Evolutionary conservation across 108 stramenopile genomes (phyloP), one percentile per base, ranked within the genome.

Genomic region (Stephanodiscus minutulus): DNA sequence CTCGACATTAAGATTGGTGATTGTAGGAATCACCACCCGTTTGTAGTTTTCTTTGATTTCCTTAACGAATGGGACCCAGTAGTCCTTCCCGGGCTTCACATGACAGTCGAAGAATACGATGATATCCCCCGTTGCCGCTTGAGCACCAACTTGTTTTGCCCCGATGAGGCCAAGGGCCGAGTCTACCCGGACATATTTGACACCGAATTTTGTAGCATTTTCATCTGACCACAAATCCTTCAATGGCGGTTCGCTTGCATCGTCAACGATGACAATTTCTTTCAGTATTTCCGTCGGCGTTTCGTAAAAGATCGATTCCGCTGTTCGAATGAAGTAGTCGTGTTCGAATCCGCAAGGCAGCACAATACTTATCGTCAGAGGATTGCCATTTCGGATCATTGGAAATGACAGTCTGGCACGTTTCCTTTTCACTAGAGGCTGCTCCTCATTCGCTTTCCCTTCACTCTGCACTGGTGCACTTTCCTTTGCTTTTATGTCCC

Each of bases 51-150:
- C 63, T 29, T 68, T 52, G 28, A 79, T 61, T 24, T 37, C 62
- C 24, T 13, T 69, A 8, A 79, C 72, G 27, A 69, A 79, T 0
- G 78, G 78, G 0, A 79, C 66, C 78, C 78, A 79, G 48, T 79
- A 79, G 37, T 74, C 73, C 24, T 47, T 60, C 31, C 44, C 68
- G 12, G 76, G 76, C 64, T 77, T 77, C 13, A 77, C 76, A 41
- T 77, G 76, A 66, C 76, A 77, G 27, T 77, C 76, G 54, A 77
- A 77, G 55, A 77, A 77, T 18, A 77, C 69, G 17, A 77, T 77
- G 33, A 77, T 77, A 50, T 77, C 76, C 27, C 76, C 76, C 6
- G 76, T 70, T 20, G 76, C 76, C 8, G 76, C 76, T 58, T 70
- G 64, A 1, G 76, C 76, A 27, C 76, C 76, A 20, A 64, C 63